These are phyloP conservation scores for Talaromyces sp. DNA, from an alignment of 2,329 filamentous ascomycete genomes.

Conservation along the genomic window DNA sequence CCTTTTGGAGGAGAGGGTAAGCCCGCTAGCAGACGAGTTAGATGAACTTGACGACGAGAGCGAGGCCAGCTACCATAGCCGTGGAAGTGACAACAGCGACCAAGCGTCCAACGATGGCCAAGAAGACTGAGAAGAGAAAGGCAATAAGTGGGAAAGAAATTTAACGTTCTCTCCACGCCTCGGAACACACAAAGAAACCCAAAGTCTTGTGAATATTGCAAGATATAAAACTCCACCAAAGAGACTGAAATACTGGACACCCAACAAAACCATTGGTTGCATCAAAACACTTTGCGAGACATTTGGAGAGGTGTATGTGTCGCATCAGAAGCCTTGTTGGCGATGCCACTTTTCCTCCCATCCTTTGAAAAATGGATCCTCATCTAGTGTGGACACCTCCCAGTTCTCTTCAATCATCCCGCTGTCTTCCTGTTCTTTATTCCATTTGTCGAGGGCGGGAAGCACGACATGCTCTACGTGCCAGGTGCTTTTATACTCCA, in stretches of 20 bases:
- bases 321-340: slow-evolving; percentile 54
- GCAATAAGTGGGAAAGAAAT: neutral
- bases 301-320: neutral
- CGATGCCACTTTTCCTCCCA: slow-evolving; percentile 72
- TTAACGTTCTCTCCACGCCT: neutral
- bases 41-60: slow-evolving; percentile 39
- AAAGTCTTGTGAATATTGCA: neutral
- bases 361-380: slow-evolving; percentile 69
- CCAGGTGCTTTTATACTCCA: slow-evolving; percentile 80
- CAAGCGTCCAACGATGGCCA: neutral
- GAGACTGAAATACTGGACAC: neutral
- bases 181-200: neutral
- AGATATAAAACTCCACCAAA: neutral
- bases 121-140: slow-evolving; percentile 1
- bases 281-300: neutral
- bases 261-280: neutral
- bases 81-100: slow-evolving; percentile 6
- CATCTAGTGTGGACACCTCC: slow-evolving; percentile 64
- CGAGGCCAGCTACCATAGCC: slow-evolving; percentile 12
- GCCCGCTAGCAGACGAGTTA: slow-evolving; percentile 66
- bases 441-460: slow-evolving; percentile 60
- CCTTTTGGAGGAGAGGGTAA: slow-evolving; percentile 76
- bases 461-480: slow-evolving; percentile 70
- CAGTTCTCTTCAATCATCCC: slow-evolving; percentile 58
- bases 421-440: slow-evolving; percentile 59